Evolutionary conservation across 768 basidiomycete genomes (phyloP).

Genomic region (Gloeostereum incarnatum): DNA sequence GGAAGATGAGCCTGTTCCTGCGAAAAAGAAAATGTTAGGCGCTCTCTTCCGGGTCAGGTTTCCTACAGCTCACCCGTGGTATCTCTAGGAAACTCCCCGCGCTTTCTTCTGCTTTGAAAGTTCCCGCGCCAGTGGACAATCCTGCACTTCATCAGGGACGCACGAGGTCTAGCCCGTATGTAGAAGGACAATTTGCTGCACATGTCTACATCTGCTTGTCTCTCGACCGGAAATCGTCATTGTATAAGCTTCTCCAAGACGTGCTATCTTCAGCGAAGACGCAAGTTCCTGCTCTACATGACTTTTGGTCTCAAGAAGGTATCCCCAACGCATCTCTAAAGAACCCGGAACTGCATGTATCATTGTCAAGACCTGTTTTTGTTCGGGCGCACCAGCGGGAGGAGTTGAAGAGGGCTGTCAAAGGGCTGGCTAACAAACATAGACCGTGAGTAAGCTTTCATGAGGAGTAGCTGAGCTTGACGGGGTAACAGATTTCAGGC

Average conservation of each 20-base stretch:
- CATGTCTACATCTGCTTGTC: constrained; percentile 68
- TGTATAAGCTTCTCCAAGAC: constrained; percentile 37
- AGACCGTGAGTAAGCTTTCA: constrained; percentile 29
- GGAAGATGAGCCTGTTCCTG: too few relatives aligned
- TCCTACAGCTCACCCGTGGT: constrained; percentile 4
- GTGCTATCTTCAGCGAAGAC: constrained; percentile 33
- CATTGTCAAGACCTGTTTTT: constrained; percentile 75
- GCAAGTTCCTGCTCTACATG: constrained; percentile 36
- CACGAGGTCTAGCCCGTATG: constrained; percentile 61
- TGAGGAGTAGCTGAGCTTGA: constrained; percentile 3
- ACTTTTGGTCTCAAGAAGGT: constrained; percentile 21
- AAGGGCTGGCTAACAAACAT: constrained; percentile 33
- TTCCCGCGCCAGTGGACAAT: constrained; percentile 51
- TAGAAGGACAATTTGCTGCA: constrained; percentile 79
- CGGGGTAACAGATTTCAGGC: constrained; percentile 45
- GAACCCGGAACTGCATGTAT: constrained; percentile 84
- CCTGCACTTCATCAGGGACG: constrained; percentile 83
- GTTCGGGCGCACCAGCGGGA: constrained; percentile 74
- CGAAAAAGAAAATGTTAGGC: too few relatives aligned
- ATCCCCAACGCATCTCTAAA: too few relatives aligned
- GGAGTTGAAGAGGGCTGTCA: constrained; percentile 57
- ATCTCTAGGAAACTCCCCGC: constrained; percentile 50
- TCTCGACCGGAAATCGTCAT: constrained; percentile 25
- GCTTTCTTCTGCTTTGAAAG: constrained; percentile 38
- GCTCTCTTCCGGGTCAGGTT: too few relatives aligned